Base-by-base conservation (phyloP, 208 protist genomes). In the Herpetomonas tarakana region DNA sequence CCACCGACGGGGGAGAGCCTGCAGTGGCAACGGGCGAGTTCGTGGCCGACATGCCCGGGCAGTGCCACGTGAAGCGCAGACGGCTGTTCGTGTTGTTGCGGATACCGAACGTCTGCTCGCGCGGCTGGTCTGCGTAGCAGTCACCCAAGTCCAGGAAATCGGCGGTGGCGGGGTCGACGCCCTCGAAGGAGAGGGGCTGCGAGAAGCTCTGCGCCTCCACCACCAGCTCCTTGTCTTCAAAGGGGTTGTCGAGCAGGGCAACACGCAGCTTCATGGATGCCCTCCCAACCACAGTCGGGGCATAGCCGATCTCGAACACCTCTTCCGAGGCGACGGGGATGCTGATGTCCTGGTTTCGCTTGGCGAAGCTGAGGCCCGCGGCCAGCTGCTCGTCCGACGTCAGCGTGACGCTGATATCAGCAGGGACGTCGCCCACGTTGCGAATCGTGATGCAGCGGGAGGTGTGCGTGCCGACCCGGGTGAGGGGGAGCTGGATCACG, bases 171-270 rank as follows among this genome's bases (percentile, higher is more conserved):
- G 88, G 77, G 51, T 97, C 92, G 63, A 98, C 80, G 52, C 88
- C 78, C 24, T 97, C 89, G 66, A 98, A 94, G 41, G 89, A 87
- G 28, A 99, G 72, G 26, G 78, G 50, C 57, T 94, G 71, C 26
- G 75, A 52, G 66, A 93, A 98, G 53, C 87, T 88, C 27, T 93
- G 82, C n/a, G 77, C 92, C 21, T 74, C 22, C 9, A 98, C 54
- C 21, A 52, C 31, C 14, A 99, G 58, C 60, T 83, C 69, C 30
- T 81, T 91, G 56, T 97, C 76, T 61, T 98, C 97, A 55, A 97
- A 99, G 14, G 85, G 78, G 81, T 99, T 99, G 53, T 98, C 73
- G 4, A 55, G 60, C 3, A 98, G 76, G 3, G 66, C 39, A 19
- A 98, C 68, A 58, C 75, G 52, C 50, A 99, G 62, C 38, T 62